Base-by-base conservation (phyloP, 1,284 basidiomycete genomes). In the Melampsora americana region DNA sequence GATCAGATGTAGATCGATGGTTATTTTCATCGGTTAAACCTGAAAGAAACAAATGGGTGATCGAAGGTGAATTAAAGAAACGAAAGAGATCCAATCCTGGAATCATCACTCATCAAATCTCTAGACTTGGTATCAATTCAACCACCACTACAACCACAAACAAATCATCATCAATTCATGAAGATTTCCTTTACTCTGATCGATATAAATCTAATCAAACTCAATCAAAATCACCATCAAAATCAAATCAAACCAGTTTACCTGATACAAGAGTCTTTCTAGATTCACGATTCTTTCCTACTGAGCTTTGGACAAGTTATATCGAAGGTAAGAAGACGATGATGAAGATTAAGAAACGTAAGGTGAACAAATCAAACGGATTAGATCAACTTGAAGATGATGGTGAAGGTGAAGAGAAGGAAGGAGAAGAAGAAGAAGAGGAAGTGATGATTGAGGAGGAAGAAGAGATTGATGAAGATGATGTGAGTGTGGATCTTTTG, bases 381-480 rank as follows among this genome's bases (percentile, higher is more conserved):
- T 50, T 64, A 46, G 20, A 39, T 23, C 46, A 30, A 28, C 23
- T 72, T 42, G 39, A 65, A 32, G 69, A 72, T 23, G 69, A 65
- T 35, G 69, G 65, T 5, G 42, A 46, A 6, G 65, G 61, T 18
- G 69, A 65, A 30, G 60, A 72, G 48, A 61, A 72, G 7, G 69
- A 62, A n/a, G 61, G 64, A 23, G 69, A 72, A 39, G 69, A 48
- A 26, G 69, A 72, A 9, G 69, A 72, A 18, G 69, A 62, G 23
- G 61, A 44, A 20, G 69, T 20, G 20, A n/a, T 18, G 5, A 32
- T 65, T 20, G 53, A 56, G 53, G 59, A 48, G 42, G 69, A 72
- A 42, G 69, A 72, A 5, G 69, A 72, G 32, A 70, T 70, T 46
- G 69, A 70, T 61, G 69, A 70, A 70, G 69, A 72, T 28, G 69